Evolutionary conservation across 148 eudicot species (phyloP).

Genomic region (Bassia scoparia): DNA sequence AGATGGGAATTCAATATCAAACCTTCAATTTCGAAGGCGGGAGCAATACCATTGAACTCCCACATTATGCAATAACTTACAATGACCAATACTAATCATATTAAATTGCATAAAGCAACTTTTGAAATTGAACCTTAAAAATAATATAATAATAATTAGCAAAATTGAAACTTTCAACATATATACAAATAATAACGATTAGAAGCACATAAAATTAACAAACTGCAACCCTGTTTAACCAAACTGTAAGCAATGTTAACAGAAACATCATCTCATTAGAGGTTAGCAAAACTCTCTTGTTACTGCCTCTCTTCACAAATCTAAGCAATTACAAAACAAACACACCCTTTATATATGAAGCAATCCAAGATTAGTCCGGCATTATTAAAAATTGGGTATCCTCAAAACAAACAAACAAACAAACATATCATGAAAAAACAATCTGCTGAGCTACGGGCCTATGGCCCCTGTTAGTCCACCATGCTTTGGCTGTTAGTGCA

Average conservation of each 20-base stretch:
- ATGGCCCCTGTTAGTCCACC: too few relatives aligned
- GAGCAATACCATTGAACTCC: neutral
- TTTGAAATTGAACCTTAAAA: too few relatives aligned
- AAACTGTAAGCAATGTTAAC: constrained; percentile 51
- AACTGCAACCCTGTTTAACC: constrained; percentile 85
- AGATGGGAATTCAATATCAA: neutral
- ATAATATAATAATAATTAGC: too few relatives aligned
- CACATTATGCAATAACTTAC: neutral
- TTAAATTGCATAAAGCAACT: too few relatives aligned
- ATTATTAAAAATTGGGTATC: too few relatives aligned
- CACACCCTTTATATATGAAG: constrained; percentile 13
- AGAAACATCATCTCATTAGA: constrained; percentile 78
- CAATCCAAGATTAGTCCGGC: too few relatives aligned
- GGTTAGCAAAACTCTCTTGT: constrained; percentile 68
- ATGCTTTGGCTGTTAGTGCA: too few relatives aligned
- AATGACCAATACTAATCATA: too few relatives aligned
- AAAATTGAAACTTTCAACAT: neutral
- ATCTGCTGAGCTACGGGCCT: too few relatives aligned
- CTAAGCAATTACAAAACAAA: neutral
- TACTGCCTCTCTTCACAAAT: constrained; percentile 25
- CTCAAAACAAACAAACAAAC: too few relatives aligned
- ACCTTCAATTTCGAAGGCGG: too few relatives aligned
- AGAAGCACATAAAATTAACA: neutral
- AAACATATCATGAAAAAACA: too few relatives aligned
- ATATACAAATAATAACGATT: neutral